Evolutionary conservation across 1,284 basidiomycete genomes (phyloP), one percentile per base, ranked within the genome.

Genomic region (Fomes fomentarius): DNA sequence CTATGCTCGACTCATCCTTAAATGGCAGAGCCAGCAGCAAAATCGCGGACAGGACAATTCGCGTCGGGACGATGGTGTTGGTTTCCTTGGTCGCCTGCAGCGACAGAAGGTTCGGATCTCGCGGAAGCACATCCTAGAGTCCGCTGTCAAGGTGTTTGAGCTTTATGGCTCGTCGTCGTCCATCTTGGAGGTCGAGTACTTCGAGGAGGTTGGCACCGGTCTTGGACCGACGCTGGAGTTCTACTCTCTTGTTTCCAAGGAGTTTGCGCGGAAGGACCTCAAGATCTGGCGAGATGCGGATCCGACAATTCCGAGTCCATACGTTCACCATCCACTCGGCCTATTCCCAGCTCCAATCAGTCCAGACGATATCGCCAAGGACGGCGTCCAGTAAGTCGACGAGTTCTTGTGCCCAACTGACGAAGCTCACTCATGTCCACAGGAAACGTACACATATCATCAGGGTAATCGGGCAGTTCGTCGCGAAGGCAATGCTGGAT

Each of bases 211-310:
- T 46, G 97, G 97, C 21, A 99, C 97, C 2, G 97, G 97, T 26
- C 77, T 99, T 11, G 97, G 97, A 3, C 97, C 96, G 6, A 99
- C 97, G n/a, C 80, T 99, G 31, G 97, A 98, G 75, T 98, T 99
- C 74, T 98, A 98, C 73, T 90, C 94, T 34, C 77, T 98, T 47
- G 94, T 94, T 14, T 96, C 93, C 45, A 90, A 88, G 67, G 95
- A 96, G 73, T 97, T 98, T 71, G 94, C 94, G 0, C 80, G 93
- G 54, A 85, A 87, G 63, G 87, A 93, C 59, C 75, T 97, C 63
- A 90, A 91, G 71, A 80, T 98, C 28, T 98, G 96, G 96, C 82
- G 94, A 56, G 93, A 94, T 66, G 85, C 87, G 4, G 93, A 96
- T 69, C 71, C 82, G 25, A 77, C 78, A 19, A 77, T 81, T 37